Base-by-base conservation (phyloP, 2,329 filamentous ascomycete species). In the Xylariaceae sp. region DNA sequence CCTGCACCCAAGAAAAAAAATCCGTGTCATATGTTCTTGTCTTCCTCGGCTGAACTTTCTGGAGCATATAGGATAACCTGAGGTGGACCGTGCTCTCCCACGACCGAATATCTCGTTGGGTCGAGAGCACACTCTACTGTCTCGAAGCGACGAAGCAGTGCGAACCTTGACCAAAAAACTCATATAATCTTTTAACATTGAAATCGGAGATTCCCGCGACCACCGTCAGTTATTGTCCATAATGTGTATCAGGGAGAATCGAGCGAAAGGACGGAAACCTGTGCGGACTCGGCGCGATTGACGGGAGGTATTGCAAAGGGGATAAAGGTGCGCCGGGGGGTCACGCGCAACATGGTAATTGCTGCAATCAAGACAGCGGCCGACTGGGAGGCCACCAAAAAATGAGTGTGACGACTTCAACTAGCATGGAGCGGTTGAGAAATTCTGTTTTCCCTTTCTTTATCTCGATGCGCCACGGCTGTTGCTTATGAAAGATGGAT, bases 61-160 rank as follows among this genome's bases (percentile, higher is more conserved):
- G 67, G 68, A 70, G 68, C 62, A 70, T 70, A 68, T 70, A 70
- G 68, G 65, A 70, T 68, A 58, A 69, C 63, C 49, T 66, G 52
- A 66, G 53, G 5, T 35, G 55, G 50, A 39, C 53, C 51, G 15
- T 59, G 58, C 56, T 58, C 54, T 58, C 59, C 48, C 54, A 58
- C 55, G 55, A 58, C 47, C 23, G 23, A 30, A 30, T 59, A 54
- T 57, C 55, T 23, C 51, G 45, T 49, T 58, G 49, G 42, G 35
- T 44, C 54, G 51, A 56, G 15, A 56, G 48, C 35, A 52, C 17
- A 30, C 48, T 53, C 51, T 51, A 47, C 63, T 62, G 55, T 51
- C 61, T 54, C 53, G 58, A 57, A 58, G 63, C 62, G 59, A 62
- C 64, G 63, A 64, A 56, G 54, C 64, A 60, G 62, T 61, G 56